These are phyloP conservation scores for Priceomyces castillae DNA, from an alignment of 805 yeast species.

Conservation along the genomic window DNA sequence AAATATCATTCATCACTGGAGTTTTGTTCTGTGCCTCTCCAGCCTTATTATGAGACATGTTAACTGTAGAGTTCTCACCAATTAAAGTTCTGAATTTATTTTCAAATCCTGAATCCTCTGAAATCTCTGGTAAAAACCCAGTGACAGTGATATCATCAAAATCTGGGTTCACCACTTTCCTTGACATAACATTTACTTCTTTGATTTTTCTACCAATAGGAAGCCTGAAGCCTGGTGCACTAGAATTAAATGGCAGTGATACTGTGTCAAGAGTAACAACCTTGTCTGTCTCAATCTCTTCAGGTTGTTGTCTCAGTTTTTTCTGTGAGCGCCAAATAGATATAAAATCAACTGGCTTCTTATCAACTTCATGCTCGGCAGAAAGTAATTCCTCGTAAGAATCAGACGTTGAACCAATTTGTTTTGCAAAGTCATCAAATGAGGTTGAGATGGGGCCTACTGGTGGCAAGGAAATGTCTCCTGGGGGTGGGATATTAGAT, in stretches of 20 bases:
- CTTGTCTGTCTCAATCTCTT: constrained; percentile 10
- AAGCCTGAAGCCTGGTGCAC: constrained; percentile 24
- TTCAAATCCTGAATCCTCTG: constrained; percentile 49
- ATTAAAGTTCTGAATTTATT: constrained; percentile 39
- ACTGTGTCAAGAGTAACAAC: background rate
- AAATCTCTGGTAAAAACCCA: constrained; percentile 45
- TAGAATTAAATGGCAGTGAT: background rate
- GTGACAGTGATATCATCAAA: constrained; percentile 41
- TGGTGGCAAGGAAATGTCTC: constrained; percentile 34
- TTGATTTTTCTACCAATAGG: constrained; percentile 31
- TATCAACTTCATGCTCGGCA: constrained; percentile 39
- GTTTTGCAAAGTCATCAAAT: constrained; percentile 38
- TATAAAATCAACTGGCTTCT: constrained; percentile 26
- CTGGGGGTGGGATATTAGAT: constrained; percentile 37
- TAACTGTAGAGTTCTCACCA: constrained; percentile 12
- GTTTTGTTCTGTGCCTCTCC: constrained; percentile 19
- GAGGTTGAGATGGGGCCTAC: constrained; percentile 43
- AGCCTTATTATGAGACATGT: constrained; percentile 5
- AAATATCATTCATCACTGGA: constrained; percentile 29
- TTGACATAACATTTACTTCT: constrained; percentile 42
- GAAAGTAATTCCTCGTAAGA: constrained; percentile 40
- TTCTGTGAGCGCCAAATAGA: constrained; percentile 43
- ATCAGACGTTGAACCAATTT: constrained; percentile 14
- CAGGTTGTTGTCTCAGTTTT: constrained; percentile 14
- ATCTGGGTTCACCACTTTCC: constrained; percentile 42